phyloP scores from a whole-genome alignment of 768 basidiomycete genomes.

The Mycena leptocephala region DNA sequence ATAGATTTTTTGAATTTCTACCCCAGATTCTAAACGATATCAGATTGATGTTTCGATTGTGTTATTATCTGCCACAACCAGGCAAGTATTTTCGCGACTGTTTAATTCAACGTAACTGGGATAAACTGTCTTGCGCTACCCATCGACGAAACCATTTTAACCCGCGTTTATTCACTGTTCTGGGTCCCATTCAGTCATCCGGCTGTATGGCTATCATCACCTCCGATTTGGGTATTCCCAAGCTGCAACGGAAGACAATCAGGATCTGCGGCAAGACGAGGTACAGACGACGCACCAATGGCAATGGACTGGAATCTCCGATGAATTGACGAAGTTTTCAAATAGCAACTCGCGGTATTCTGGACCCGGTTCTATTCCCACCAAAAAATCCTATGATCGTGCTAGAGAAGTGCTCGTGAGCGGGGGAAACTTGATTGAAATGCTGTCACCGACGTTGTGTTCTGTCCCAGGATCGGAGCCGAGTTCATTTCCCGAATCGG shows the following conservation, averaged over 20 bases:
- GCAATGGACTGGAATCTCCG: constrained; percentile 6
- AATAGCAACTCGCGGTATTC: neutral
- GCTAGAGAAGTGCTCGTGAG: neutral
- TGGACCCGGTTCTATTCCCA: neutral
- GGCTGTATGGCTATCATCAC: neutral
- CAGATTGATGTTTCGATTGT: neutral
- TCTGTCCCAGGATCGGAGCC: constrained; percentile 3
- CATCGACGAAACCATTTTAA: no score
- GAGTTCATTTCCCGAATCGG: constrained; percentile 25
- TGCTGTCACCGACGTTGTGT: neutral
- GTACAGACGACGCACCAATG: constrained; percentile 11
- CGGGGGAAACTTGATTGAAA: neutral
- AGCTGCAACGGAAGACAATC: neutral
- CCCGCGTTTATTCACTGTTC: neutral
- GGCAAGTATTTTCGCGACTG: neutral
- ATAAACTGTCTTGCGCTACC: neutral
- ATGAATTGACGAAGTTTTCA: constrained; percentile 18
- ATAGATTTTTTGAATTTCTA: neutral
- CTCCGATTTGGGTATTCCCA: neutral
- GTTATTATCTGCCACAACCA: neutral
- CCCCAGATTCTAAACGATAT: neutral
- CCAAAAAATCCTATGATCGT: neutral
- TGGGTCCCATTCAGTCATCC: neutral
- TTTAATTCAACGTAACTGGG: neutral
- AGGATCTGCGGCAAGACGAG: neutral